Evolutionary conservation across 139 green algal species (phyloP).

Genomic region (Chlorella sp.): DNA sequence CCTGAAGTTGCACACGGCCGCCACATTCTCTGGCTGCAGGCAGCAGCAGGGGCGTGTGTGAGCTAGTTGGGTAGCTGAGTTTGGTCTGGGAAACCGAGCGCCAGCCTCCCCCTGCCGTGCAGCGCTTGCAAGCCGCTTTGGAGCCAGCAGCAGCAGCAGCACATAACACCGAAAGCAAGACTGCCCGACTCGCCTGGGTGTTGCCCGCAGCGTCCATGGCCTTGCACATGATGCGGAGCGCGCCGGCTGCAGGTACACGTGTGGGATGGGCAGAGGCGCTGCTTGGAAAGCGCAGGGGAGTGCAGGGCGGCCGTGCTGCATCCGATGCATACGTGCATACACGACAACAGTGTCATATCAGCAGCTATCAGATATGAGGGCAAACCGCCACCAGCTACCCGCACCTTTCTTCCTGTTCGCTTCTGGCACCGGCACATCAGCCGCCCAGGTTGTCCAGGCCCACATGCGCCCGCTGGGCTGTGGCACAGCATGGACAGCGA

Average conservation of each 20-base stretch:
- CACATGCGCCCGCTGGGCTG: slow-evolving; percentile 11
- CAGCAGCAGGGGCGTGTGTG: not conserved
- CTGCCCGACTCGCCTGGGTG: not conserved
- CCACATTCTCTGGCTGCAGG: not conserved
- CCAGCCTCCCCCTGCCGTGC: too few species aligned
- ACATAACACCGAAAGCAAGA: too few species aligned
- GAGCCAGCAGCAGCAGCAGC: too few species aligned
- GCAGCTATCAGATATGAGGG: not conserved
- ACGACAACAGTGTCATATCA: not conserved
- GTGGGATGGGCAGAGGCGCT: not conserved
- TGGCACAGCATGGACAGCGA: too few species aligned
- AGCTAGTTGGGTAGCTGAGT: too few species aligned
- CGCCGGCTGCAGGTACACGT: not conserved
- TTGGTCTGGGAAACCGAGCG: too few species aligned
- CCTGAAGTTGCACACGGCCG: not conserved
- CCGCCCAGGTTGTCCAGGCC: not conserved
- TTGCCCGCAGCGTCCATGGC: not conserved
- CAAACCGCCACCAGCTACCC: not conserved
- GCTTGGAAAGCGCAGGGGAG: not conserved
- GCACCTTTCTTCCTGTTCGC: not conserved
- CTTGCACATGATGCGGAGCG: not conserved
- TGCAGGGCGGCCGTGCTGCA: not conserved
- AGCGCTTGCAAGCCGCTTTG: too few species aligned
- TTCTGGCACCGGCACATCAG: not conserved
- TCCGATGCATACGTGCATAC: not conserved